Evolutionary conservation across 257 asterid species (phyloP), one percentile per base, ranked within the genome.

Genomic region (Thymus mandschuricus): DNA sequence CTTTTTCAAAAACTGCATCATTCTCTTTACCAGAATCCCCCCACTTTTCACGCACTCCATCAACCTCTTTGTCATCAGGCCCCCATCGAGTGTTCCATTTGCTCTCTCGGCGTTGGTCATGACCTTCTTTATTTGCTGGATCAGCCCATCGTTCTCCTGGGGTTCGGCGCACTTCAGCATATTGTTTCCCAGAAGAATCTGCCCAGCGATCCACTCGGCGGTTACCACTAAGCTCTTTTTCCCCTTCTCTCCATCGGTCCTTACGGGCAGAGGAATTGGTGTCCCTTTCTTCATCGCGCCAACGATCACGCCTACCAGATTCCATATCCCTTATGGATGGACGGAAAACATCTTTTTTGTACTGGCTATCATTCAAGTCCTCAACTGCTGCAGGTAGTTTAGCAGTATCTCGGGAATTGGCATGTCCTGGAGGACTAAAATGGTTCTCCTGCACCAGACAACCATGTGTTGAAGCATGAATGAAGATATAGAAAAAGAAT

Each of bases 281-380:
- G 45, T 92, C 99, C 82, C 99, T 89, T 83, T 95, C 99, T 79
- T 95, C 99, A 71, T 95, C 99, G 28, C 90, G 96, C 98, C 98
- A 92, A 80, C 92, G 88, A 33, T 95, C 98, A 35, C 88, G 94
- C 55, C 89, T 92, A 56, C 91, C 88, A 52, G 92, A 69, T 61
- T 87, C 97, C 90, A 81, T 78, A 62, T 92, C 93, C 44, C 86
- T 88, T 55, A 95, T 86, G 4, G 99, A 95, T 61, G 99, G 99
- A 77, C 98, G 91, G 82, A 92, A 95, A 66, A 95, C 90, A 75
- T 90, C 97, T 73, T 88, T 95, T 80, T 86, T 92, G 89, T 80
- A 89, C 52, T 75, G 77, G 82, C 69, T 84, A 67, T 86, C 97
- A 75, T 13, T 77, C 45, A 73, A 48, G 49, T 82, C 89, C 28